phyloP scores from a whole-genome alignment of 164 flowering plant genomes.

The Chloranthus sessilifolius region DNA sequence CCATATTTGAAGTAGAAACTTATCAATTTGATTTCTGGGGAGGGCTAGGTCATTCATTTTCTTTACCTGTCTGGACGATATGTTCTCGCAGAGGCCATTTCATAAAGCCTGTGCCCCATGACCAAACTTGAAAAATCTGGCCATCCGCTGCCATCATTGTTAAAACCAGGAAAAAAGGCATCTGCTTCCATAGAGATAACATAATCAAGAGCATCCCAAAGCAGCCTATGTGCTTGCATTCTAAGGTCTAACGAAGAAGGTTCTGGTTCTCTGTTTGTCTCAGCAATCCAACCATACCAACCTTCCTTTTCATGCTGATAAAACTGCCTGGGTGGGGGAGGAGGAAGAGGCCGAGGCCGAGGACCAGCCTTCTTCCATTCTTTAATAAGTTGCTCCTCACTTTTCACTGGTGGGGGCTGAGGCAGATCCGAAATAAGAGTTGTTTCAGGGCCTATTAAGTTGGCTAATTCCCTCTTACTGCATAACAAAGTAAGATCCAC shows the following conservation, averaged over 20 bases:
- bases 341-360: constrained; percentile 99
- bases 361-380: constrained; percentile 95
- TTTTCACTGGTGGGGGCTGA: constrained; percentile 46
- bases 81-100: constrained; percentile 70
- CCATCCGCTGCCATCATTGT: constrained; percentile 81
- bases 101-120: constrained; percentile 90
- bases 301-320: constrained; percentile 96
- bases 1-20: no score
- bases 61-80: constrained; percentile 95
- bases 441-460: constrained; percentile 63
- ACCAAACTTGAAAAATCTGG: constrained; percentile 95
- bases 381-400: constrained; percentile 50
- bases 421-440: constrained; percentile 40
- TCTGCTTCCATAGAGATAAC: constrained; percentile 91
- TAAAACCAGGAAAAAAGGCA: constrained; percentile 92
- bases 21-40: no score
- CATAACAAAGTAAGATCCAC: constrained; percentile 83
- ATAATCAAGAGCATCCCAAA: constrained; percentile 96
- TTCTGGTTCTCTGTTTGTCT: constrained; percentile 69
- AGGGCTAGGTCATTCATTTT: no score
- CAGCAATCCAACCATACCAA: constrained; percentile 98
- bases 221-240: constrained; percentile 75
- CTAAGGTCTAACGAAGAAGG: constrained; percentile 70
- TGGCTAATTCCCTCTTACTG: constrained; percentile 58
- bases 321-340: constrained; percentile 90